phyloP scores from a whole-genome alignment of 2,329 filamentous ascomycete genomes.

The Trichoderma breve region DNA sequence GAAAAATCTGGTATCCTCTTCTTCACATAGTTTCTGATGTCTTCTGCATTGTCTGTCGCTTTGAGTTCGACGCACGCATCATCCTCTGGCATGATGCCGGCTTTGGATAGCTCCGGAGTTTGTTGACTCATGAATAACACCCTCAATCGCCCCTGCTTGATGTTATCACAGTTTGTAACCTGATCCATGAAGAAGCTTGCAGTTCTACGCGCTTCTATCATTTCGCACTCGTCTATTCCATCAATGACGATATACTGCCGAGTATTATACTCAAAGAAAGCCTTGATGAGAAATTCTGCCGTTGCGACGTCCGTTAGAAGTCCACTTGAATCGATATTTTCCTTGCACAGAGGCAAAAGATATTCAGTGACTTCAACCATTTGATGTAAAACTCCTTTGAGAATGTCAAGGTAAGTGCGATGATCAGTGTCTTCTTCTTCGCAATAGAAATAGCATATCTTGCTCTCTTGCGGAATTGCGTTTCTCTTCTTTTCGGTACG shows the following conservation, averaged over 20 bases:
- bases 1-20: neutral
- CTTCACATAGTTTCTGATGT: neutral
- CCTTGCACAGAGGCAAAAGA: neutral
- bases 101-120: neutral
- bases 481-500: neutral
- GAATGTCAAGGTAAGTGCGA: neutral
- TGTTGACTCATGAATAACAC: neutral
- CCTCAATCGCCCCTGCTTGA: neutral
- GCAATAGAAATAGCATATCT: conserved; percentile 7
- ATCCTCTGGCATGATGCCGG: neutral
- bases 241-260: conserved; percentile 4
- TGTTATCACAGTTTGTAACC: neutral
- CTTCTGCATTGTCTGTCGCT: neutral
- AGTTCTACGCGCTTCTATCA: neutral
- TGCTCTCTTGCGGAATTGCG: neutral
- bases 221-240: conserved; percentile 3
- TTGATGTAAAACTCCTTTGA: neutral
- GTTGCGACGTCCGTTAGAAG: neutral
- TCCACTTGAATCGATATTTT: neutral
- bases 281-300: neutral
- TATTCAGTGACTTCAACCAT: neutral
- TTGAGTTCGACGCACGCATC: neutral
- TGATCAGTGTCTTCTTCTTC: conserved; percentile 6
- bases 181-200: neutral
- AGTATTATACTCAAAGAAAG: neutral